Base-by-base conservation (phyloP, 2,329 filamentous ascomycete species). In the Arachnopeziza araneosa region DNA sequence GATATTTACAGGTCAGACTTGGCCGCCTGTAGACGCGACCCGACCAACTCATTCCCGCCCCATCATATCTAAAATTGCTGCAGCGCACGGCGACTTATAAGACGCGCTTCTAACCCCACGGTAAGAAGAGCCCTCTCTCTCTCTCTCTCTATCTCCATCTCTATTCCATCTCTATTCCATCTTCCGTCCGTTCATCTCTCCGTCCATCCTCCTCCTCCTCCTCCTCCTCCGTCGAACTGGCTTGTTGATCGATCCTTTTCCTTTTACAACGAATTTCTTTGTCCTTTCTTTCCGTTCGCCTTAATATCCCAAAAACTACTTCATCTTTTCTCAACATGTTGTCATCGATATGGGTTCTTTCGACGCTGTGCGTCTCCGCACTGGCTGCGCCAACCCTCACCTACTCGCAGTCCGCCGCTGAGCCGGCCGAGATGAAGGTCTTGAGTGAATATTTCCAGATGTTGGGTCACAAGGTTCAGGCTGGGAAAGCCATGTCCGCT, bases 361-460 rank as follows among this genome's bases (percentile, higher is more conserved):
- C 80, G 55, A 75, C 78, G 62, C 73, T 82, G 65, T 74, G 75
- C 73, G 76, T 77, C 60, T 77, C 77, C 57, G 79, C 80, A 53
- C 57, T 71, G 23, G 63, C 71, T 24, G 69, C 70, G 51, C 71
- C 71, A 55, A 67, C 66, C 10, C 51, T 66, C 22, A 51, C 66
- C 26, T 67, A 60, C 57, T 63, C 66, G 23, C 48, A 65, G 26
- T 62, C 55, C 21, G 59, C 64, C 19, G 68, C 62, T 12, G 59
- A 60, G 24, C 66, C 69, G 24, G 61, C 55, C 22, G 68, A 71
- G 50, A 68, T 69, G 63, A 63, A 67, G 55, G 73, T 78, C n/a
- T 70, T 87, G 56, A 81, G 83, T 26, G 77, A 79, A 50, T 87
- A 86, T 75, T 87, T 87, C 76, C 82, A 83, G 70, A 72, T 83